phyloP scores from a whole-genome alignment of 169 alveolate species.

The Eimeria acervulina region DNA sequence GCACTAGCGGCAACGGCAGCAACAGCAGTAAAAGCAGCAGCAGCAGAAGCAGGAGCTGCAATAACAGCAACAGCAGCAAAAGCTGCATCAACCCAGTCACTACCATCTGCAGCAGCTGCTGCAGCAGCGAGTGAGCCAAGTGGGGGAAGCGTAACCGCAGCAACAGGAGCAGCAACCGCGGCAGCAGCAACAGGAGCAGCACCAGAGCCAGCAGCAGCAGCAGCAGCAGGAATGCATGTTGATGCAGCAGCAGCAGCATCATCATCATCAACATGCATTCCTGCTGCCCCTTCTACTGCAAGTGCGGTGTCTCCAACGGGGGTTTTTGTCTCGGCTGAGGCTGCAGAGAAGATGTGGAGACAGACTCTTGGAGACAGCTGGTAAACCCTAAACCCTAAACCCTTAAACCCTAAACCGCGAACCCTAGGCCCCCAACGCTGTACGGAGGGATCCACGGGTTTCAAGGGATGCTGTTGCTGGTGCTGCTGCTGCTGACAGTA shows the following conservation, averaged over 20 bases:
- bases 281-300: constrained; percentile 17
- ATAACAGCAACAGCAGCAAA: constrained; percentile 47
- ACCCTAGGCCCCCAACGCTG: no score
- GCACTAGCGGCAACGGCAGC: no score
- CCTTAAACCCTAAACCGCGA: constrained; percentile 43
- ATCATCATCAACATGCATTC: not conserved
- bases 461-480: no score
- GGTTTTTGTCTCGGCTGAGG: not conserved
- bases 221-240: no score
- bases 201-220: not conserved
- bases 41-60: not conserved
- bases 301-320: not conserved
- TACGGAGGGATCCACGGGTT: no score
- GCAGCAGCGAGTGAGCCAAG: not conserved
- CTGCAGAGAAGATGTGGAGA: constrained; percentile 23
- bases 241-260: constrained; percentile 55
- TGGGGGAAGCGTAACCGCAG: no score
- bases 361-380: constrained; percentile 4
- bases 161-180: not conserved
- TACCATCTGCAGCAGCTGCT: not conserved
- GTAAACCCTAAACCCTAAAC: not conserved
- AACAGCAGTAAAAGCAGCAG: no score
- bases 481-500: no score
- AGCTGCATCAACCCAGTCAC: no score
- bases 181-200: not conserved